These are phyloP conservation scores for Vachellia collinsii DNA, from an alignment of 306 rosid species.

Conservation along the genomic window DNA sequence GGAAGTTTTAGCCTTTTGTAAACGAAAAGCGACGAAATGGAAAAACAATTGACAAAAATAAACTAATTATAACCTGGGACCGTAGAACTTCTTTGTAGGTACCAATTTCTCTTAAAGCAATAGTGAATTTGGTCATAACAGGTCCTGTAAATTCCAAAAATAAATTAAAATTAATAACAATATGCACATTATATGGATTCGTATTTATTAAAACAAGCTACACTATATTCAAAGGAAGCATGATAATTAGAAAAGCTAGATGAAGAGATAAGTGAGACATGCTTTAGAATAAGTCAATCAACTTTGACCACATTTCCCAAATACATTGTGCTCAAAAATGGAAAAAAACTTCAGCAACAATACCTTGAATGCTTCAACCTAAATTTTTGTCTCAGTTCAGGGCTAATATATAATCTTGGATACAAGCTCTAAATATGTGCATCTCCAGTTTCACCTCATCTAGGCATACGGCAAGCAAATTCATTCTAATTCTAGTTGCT, in stretches of 20 bases:
- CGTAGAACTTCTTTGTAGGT: slow-evolving; percentile 95
- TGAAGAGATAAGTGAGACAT: slow-evolving; percentile 13
- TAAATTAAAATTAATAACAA: slow-evolving; percentile 29
- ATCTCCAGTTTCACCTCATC: slow-evolving; percentile 32
- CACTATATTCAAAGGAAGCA: slow-evolving; percentile 24
- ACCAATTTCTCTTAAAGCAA: slow-evolving; percentile 87
- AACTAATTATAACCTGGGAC: slow-evolving; percentile 63
- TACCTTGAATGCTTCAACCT: slow-evolving; percentile 23
- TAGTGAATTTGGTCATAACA: slow-evolving; percentile 83
- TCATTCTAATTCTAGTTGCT: slow-evolving; percentile 17
- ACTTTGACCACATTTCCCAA: slow-evolving; percentile 26
- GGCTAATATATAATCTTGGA: slow-evolving; percentile 24
- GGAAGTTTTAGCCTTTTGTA: slow-evolving; percentile 10
- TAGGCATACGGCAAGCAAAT: slow-evolving; percentile 10
- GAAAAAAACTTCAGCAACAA: slow-evolving; percentile 20
- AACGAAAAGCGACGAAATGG: slow-evolving; percentile 9
- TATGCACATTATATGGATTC: slow-evolving; percentile 4
- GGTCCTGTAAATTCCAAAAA: slow-evolving; percentile 61
- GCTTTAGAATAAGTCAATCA: slow-evolving; percentile 35
- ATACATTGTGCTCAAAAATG: slow-evolving; percentile 17
- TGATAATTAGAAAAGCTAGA: slow-evolving; percentile 9
- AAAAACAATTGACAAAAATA: background rate
- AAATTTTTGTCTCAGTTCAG: slow-evolving; percentile 25
- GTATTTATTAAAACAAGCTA: slow-evolving; percentile 21
- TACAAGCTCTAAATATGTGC: slow-evolving; percentile 27